Base-by-base conservation (phyloP, 345 rosid species). In the Citrus inodora region DNA sequence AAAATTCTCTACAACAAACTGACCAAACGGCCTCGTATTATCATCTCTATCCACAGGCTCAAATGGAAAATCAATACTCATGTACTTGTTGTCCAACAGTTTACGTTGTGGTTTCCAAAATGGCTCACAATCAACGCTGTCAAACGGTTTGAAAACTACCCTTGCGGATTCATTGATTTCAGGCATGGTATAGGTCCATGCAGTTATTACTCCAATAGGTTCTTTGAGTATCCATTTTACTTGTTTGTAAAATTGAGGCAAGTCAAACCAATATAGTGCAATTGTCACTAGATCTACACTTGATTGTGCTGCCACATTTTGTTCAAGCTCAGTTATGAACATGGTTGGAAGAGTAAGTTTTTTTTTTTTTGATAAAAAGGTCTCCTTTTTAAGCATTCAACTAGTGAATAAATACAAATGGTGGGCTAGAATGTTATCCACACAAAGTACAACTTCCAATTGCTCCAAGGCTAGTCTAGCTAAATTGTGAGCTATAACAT, bases 261-360 rank as follows among this genome's bases (percentile, higher is more conserved):
- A 90, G 16, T 89, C 91, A 42, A 94, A 87, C 94, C 98, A 92
- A 53, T 94, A 96, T 51, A 94, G 98, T 53, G 96, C 94, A 9
- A 94, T 67, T 51, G 91, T 88, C 16, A 92, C 95, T 13, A 92
- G 30, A 73, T 92, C 94, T 0, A 86, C 88, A 13, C 88, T 86
- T 35, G 94, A 88, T 59, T 83, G 62, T 0, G 74, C 21, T 3
- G 88, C 87, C 2, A 94, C 83, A 22, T 74, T 64, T 62, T 75
- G 68, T 46, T 87, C 87, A 24, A 90, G 79, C 77, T 91, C 90
- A 0, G 78, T 16, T 55, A 22, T 60, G 7, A 96, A 82, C 84
- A 92, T 83, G 9, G 53, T 30, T 4, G 90, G 89, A 59, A 92
- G 81, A 38, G 97, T 94, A 3, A 62, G 82, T 38, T 33, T 33